Evolutionary conservation across 208 protist genomes (phyloP).

Genomic region (Porcisia deanei): DNA sequence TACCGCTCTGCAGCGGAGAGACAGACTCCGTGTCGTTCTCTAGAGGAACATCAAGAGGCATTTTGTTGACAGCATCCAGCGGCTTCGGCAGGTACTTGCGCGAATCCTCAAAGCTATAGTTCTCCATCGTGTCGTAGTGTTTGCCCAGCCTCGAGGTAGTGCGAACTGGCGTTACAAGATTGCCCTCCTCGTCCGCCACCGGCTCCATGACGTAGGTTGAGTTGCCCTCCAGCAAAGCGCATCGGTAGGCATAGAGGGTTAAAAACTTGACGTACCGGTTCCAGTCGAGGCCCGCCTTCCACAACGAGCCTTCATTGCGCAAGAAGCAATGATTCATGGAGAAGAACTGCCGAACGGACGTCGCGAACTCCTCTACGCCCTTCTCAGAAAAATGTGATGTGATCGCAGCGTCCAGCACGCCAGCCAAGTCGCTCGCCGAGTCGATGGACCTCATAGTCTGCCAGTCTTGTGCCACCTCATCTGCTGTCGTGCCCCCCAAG

Average conservation of each 20-base stretch:
- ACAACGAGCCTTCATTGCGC: slow-evolving; percentile 39
- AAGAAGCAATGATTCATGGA: slow-evolving; percentile 50
- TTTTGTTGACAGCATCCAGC: background rate
- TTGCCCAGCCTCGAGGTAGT: slow-evolving; percentile 54
- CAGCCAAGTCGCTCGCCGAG: slow-evolving; percentile 61
- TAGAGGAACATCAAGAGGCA: background rate
- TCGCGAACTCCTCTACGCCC: slow-evolving; percentile 35
- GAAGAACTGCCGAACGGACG: slow-evolving; percentile 61
- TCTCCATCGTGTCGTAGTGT: slow-evolving; percentile 60
- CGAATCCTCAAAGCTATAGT: slow-evolving; percentile 34
- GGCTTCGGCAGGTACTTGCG: slow-evolving; percentile 50
- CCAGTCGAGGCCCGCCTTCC: slow-evolving; percentile 54
- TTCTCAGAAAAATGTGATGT: slow-evolving; percentile 80
- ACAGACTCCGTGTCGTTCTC: background rate
- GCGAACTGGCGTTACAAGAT: slow-evolving; percentile 35
- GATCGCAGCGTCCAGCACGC: slow-evolving; percentile 77
- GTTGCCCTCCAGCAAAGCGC: slow-evolving; percentile 31
- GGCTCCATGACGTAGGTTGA: slow-evolving; percentile 41
- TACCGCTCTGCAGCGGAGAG: background rate
- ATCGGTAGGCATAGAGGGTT: slow-evolving; percentile 71
- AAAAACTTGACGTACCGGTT: slow-evolving; percentile 86
- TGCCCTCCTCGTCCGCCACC: slow-evolving; percentile 46
- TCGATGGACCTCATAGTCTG: slow-evolving; percentile 34
- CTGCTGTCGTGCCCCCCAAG: slow-evolving; percentile 13
- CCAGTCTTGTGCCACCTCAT: slow-evolving; percentile 29